Conservation (phyloP, 2,329 filamentous ascomycete genomes). For the Colletotrichum acutatum region DNA sequence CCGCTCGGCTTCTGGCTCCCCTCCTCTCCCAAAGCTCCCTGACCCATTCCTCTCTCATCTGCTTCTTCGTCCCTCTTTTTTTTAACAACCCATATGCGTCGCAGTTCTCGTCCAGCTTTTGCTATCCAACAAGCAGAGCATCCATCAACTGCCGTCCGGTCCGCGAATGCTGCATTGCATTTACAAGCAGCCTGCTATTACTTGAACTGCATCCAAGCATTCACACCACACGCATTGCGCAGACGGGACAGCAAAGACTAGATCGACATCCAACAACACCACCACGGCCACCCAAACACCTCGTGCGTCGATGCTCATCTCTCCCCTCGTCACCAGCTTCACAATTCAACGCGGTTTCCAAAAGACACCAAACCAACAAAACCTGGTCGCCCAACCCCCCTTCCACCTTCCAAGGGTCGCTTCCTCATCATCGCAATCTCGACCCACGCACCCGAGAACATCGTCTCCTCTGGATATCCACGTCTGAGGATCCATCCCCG, state of each 20-base stretch:
- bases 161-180: slow-evolving; percentile 9
- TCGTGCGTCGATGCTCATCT: background rate
- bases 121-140: slow-evolving; percentile 22
- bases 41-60: slow-evolving; percentile 25
- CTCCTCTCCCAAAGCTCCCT: slow-evolving; percentile 22
- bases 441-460: slow-evolving; percentile 33
- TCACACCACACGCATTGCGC: background rate
- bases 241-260: background rate
- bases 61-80: slow-evolving; percentile 21
- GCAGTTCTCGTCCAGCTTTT: slow-evolving; percentile 16
- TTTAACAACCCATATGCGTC: slow-evolving; percentile 22
- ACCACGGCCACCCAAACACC: background rate
- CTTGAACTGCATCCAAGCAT: background rate
- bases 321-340: background rate
- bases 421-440: slow-evolving; percentile 35
- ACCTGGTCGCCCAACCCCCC: slow-evolving; percentile 27
- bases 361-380: slow-evolving; percentile 25
- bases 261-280: background rate
- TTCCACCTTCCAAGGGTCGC: slow-evolving; percentile 19
- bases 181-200: background rate
- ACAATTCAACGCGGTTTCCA: slow-evolving; percentile 1
- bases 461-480: slow-evolving; percentile 30
- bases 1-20: slow-evolving; percentile 8
- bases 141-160: background rate
- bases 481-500: slow-evolving; percentile 37